These are phyloP conservation scores for Pseudocohnilembus persalinus DNA, from an alignment of 169 alveolate species.

Conservation along the genomic window DNA sequence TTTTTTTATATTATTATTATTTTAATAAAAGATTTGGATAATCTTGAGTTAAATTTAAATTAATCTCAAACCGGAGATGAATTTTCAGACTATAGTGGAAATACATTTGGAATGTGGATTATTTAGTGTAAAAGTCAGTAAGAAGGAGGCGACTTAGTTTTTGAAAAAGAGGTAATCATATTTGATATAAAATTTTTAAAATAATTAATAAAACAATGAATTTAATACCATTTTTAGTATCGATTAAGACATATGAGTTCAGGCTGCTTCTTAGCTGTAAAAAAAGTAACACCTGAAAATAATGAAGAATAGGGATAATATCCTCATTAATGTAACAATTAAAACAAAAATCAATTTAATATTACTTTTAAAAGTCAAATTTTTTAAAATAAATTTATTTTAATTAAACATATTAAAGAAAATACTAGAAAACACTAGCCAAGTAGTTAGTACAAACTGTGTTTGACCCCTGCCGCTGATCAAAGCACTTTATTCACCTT, in stretches of 20 bases:
- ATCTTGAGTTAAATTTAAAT: neutral
- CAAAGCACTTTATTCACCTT: slow-evolving; percentile 1
- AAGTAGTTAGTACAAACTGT: slow-evolving; percentile 5
- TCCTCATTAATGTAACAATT: neutral
- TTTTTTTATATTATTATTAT: too few relatives aligned
- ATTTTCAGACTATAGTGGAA: slow-evolving; percentile 47
- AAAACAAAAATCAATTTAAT: neutral
- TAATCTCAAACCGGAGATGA: neutral
- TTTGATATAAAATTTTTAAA: too few relatives aligned
- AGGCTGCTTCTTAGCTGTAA: slow-evolving; percentile 20
- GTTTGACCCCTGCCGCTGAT: slow-evolving; percentile 6
- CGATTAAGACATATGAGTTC: slow-evolving; percentile 31
- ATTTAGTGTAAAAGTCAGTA: slow-evolving; percentile 36
- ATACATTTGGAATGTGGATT: slow-evolving; percentile 42
- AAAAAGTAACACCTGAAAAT: neutral
- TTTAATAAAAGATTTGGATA: neutral
- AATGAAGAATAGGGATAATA: neutral
- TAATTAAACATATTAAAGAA: slow-evolving; percentile 7
- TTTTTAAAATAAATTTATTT: neutral
- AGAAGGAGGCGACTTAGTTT: slow-evolving; percentile 32
- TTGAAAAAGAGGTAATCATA: neutral
- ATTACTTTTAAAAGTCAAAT: neutral
- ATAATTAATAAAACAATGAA: too few relatives aligned
- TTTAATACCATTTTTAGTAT: neutral
- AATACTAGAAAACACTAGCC: neutral